These are phyloP conservation scores for Plantago rigida DNA, from an alignment of 305 asterid genomes.

Conservation along the genomic window DNA sequence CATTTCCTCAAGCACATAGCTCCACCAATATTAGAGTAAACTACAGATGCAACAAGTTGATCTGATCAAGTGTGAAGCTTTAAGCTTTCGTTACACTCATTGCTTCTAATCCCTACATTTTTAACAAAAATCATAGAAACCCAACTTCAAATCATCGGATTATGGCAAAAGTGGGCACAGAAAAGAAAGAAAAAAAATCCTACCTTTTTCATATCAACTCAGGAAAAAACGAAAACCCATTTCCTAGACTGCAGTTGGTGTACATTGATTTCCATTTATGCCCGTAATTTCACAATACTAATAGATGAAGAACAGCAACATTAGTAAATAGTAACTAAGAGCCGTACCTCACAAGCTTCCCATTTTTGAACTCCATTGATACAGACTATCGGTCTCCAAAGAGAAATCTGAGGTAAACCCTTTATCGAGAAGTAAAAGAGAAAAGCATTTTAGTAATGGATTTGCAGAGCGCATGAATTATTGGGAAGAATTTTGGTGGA, in stretches of 20 bases:
- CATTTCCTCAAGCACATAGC: no score
- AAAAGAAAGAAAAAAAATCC: constrained; percentile 18
- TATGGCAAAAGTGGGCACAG: constrained; percentile 3
- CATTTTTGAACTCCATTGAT: constrained; percentile 43
- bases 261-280: background rate
- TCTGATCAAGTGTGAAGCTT: constrained; percentile 10
- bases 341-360: constrained; percentile 50
- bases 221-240: constrained; percentile 9
- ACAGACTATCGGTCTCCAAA: constrained; percentile 21
- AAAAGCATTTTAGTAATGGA: constrained; percentile 33
- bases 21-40: background rate
- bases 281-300: background rate
- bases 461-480: constrained; percentile 17
- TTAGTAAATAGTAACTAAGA: constrained; percentile 17
- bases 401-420: constrained; percentile 23
- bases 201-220: constrained; percentile 19
- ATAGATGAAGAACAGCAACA: constrained; percentile 5
- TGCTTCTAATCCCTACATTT: constrained; percentile 10
- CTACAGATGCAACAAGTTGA: background rate
- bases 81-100: constrained; percentile 2
- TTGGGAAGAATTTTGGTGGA: constrained; percentile 5
- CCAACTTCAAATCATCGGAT: background rate
- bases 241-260: background rate
- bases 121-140: background rate
- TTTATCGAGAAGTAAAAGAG: constrained; percentile 26